Evolutionary conservation across 805 yeast genomes (phyloP), one percentile per base, ranked within the genome.

Genomic region (Starmerella apis): DNA sequence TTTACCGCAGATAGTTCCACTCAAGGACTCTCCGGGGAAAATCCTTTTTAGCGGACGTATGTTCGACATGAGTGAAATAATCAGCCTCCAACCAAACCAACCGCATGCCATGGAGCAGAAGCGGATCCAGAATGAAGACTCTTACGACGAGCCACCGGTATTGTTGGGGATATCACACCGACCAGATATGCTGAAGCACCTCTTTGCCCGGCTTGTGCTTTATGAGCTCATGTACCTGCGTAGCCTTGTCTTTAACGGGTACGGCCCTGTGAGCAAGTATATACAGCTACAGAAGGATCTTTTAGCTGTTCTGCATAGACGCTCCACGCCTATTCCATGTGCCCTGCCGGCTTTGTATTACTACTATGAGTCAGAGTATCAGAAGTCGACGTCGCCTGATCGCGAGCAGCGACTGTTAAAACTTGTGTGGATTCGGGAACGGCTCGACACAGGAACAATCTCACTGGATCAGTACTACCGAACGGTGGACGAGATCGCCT

Each of bases 401-500:
- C 46, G 50, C 18, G 30, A 32, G 14, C 14, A 13, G 18, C 50
- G 50, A 36, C 50, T 55, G 22, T 16, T 50, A 28, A 33, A 35
- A 9, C 20, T 55, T 25, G 54, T 48, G 32, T 55, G 58, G 58
- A 48, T 49, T 33, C 53, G 54, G n/a, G 57, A 55, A 43, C 51
- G 58, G 11, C 39, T 53, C 20, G 32, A 45, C 20, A 23, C 35
- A 11, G 58, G 57, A 13, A 46, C 52, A 9, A 42, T 43, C 37
- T 30, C 50, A 31, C 45, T 46, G 4, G 51, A 49, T 13, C 46
- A 50, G 19, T 55, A 52, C 49, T 32, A 33, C 27, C 32, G 30
- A 7, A 22, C 23, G 2, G 39, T 50, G 13, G 47, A 44, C 14
- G 31, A 13, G 20, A 37, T 49, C 14, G 57, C 56, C 8, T 54